Conservation (phyloP, 2,329 filamentous ascomycete genomes). For the Diaporthe helianthi region DNA sequence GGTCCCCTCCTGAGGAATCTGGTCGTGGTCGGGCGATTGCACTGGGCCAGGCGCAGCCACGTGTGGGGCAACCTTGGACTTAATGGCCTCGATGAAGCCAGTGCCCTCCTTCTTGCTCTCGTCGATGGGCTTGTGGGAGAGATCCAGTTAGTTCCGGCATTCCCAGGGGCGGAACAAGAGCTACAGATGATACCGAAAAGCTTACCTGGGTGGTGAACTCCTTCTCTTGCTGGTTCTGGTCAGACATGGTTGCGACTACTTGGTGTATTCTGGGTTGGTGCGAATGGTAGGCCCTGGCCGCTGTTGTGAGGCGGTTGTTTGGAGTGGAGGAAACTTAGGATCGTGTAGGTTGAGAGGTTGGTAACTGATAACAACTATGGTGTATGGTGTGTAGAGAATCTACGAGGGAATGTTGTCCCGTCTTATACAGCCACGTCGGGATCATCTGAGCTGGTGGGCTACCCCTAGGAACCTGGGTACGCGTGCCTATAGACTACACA, state of each 20-base stretch:
- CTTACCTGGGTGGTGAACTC: slow-evolving; percentile 52
- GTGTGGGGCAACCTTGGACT: slow-evolving; percentile 59
- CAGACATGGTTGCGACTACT: slow-evolving; percentile 27
- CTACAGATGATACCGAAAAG: background rate
- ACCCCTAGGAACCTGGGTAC: too few relatives aligned
- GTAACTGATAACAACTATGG: background rate
- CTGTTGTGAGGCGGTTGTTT: background rate
- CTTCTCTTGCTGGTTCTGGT: slow-evolving; percentile 45
- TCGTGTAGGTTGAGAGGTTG: background rate
- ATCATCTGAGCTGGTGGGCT: background rate
- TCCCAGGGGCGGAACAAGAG: background rate
- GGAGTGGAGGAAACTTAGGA: background rate
- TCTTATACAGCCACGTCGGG: slow-evolving; percentile 31
- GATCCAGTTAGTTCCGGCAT: slow-evolving; percentile 12
- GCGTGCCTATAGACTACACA: too few relatives aligned
- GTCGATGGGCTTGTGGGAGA: slow-evolving; percentile 40
- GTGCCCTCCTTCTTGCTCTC: slow-evolving; percentile 49
- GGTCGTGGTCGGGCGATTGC: slow-evolving; percentile 59
- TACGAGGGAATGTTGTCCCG: slow-evolving; percentile 21
- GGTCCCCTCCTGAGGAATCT: slow-evolving; percentile 61
- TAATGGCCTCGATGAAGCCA: slow-evolving; percentile 44
- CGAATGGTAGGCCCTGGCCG: background rate
- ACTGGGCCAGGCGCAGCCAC: slow-evolving; percentile 66
- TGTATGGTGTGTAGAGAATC: background rate
- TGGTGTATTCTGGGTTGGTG: background rate